Percentiles rank a stretch among this genome's conserved stretches.
Evolutionary conservation across 1,284 basidiomycete genomes (phyloP).

Genomic region (Neotropicomus parvogracilis): DNA sequence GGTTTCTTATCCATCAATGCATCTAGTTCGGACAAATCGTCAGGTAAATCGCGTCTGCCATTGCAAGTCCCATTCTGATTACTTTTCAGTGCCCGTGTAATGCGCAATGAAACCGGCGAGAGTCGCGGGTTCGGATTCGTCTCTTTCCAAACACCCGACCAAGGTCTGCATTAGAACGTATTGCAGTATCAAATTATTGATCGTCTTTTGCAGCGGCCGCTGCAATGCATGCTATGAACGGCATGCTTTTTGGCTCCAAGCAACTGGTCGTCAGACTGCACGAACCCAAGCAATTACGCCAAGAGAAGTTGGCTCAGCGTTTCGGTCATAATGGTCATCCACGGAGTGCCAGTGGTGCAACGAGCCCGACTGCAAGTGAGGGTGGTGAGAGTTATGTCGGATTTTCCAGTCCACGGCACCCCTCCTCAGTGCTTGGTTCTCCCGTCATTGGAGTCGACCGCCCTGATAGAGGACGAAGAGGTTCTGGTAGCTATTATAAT

Average conservation of each 20-base stretch:
- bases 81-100: conserved; percentile 75
- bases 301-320: conserved; percentile 81
- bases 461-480: conserved; percentile 63
- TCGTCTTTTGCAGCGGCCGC: conserved; percentile 46
- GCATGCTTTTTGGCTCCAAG: conserved; percentile 64
- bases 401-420: conserved; percentile 68
- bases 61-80: conserved; percentile 6
- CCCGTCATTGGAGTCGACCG: conserved; percentile 51
- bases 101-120: conserved; percentile 82
- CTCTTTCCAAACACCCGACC: conserved; percentile 78
- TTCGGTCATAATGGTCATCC: conserved; percentile 75
- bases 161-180: conserved; percentile 50
- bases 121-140: conserved; percentile 97
- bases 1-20: conserved; percentile 14
- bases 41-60: conserved; percentile 48
- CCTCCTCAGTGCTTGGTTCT: conserved; percentile 50
- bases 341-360: conserved; percentile 72
- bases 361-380: conserved; percentile 76
- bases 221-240: conserved; percentile 81
- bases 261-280: conserved; percentile 83
- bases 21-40: conserved; percentile 79
- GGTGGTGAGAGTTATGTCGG: conserved; percentile 68
- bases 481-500: conserved; percentile 80
- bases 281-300: conserved; percentile 84
- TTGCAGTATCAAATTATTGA: not conserved